These are phyloP conservation scores for Berkeleyomyces basicola DNA, from an alignment of 2,329 filamentous ascomycete genomes.

Conservation along the genomic window DNA sequence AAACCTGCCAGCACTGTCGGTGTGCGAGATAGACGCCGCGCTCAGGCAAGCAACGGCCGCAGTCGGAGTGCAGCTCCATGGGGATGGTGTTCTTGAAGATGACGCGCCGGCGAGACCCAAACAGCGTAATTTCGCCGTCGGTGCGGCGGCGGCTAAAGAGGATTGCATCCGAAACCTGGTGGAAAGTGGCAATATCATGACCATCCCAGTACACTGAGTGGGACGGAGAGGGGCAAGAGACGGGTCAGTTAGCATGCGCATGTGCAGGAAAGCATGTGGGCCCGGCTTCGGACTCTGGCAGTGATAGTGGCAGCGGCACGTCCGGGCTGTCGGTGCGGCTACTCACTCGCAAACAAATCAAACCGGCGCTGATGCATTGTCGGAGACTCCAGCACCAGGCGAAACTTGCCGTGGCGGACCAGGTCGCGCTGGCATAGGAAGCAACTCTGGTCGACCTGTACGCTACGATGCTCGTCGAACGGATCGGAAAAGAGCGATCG, in stretches of 20 bases:
- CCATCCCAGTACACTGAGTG: constrained; percentile 11
- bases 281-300: not conserved
- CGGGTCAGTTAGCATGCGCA: not conserved
- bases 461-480: constrained; percentile 11
- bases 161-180: constrained; percentile 6
- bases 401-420: constrained; percentile 6
- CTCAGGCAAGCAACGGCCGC: constrained; percentile 8
- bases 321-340: not conserved
- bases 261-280: no score
- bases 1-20: constrained; percentile 11
- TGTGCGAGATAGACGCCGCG: constrained; percentile 11
- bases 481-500: constrained; percentile 7
- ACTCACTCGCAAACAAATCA: constrained; percentile 10
- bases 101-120: constrained; percentile 6
- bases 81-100: constrained; percentile 13
- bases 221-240: not conserved
- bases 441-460: constrained; percentile 12
- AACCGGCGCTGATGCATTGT: not conserved
- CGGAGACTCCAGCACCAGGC: constrained; percentile 6
- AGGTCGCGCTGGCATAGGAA: constrained; percentile 11
- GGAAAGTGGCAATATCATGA: constrained; percentile 10
- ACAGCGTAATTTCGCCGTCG: constrained; percentile 9
- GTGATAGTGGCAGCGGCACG: not conserved
- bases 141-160: constrained; percentile 8
- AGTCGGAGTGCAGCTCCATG: constrained; percentile 11